Conservation (phyloP, 306 rosid genomes). For the Ziziphus jujuba region DNA sequence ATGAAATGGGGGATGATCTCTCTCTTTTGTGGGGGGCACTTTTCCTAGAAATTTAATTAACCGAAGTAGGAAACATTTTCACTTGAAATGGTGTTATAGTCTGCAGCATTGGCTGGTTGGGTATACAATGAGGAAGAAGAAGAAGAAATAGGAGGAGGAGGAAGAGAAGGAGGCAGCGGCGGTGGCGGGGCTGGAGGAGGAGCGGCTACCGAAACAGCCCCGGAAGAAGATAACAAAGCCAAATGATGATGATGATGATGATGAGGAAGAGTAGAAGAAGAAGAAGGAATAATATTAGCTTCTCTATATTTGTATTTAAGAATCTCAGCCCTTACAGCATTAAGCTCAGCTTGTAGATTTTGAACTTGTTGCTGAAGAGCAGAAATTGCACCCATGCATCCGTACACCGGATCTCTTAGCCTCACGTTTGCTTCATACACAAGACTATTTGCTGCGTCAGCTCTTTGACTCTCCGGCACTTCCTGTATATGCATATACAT, state of each 20-base stretch:
- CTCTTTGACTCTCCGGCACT: slow-evolving; percentile 82
- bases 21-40: not conserved
- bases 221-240: slow-evolving; percentile 51
- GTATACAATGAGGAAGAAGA: slow-evolving; percentile 55
- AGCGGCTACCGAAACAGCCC: slow-evolving; percentile 46
- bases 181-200: slow-evolving; percentile 45
- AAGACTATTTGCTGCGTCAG: slow-evolving; percentile 91
- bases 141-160: slow-evolving; percentile 40
- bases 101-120: slow-evolving; percentile 27
- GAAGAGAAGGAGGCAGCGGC: slow-evolving; percentile 30
- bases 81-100: slow-evolving; percentile 42
- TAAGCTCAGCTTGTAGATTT: slow-evolving; percentile 76
- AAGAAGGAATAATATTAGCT: slow-evolving; percentile 36
- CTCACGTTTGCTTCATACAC: slow-evolving; percentile 96
- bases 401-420: slow-evolving; percentile 94
- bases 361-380: slow-evolving; percentile 92
- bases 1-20: slow-evolving; percentile 17
- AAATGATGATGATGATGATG: slow-evolving; percentile 18
- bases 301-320: slow-evolving; percentile 78
- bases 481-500: slow-evolving; percentile 49
- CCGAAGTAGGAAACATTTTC: slow-evolving; percentile 52
- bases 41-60: slow-evolving; percentile 27
- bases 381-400: slow-evolving; percentile 99
- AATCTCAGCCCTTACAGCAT: slow-evolving; percentile 75
- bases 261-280: slow-evolving; percentile 39